Evolutionary conservation across 2,329 filamentous ascomycete species (phyloP).

Genomic region (Neobulgaria alba): DNA sequence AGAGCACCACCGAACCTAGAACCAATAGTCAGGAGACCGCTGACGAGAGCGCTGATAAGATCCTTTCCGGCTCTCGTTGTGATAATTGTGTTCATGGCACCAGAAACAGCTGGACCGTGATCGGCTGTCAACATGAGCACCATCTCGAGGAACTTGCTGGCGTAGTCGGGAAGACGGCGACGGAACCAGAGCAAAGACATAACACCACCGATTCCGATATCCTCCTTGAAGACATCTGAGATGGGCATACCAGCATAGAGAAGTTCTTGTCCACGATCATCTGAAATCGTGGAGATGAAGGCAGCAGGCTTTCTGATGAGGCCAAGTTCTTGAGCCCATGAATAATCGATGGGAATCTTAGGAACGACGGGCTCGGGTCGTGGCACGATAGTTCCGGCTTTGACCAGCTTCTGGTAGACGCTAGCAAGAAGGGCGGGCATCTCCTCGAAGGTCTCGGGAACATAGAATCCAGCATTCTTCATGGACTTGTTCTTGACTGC

Average conservation of each 20-base stretch:
- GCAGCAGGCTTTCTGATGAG: slow-evolving; percentile 99
- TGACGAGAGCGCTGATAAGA: slow-evolving; percentile 88
- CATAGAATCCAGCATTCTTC: slow-evolving; percentile 88
- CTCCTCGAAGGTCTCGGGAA: slow-evolving; percentile 95
- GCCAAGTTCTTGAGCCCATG: slow-evolving; percentile 97
- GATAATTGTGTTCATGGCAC: slow-evolving; percentile 99
- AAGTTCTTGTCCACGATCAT: slow-evolving; percentile 98
- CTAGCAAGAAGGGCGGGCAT: slow-evolving; percentile 67
- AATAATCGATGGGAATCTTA: slow-evolving; percentile 99
- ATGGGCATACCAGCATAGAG: slow-evolving; percentile 99
- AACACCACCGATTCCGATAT: slow-evolving; percentile 98
- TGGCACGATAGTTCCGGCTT: slow-evolving; percentile 76
- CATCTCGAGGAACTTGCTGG: slow-evolving; percentile 99
- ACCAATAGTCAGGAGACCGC: slow-evolving; percentile 95
- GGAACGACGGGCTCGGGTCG: slow-evolving; percentile 84
- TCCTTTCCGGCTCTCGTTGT: slow-evolving; percentile 99
- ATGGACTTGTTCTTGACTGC: slow-evolving; percentile 95
- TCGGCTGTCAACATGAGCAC: slow-evolving; percentile 99
- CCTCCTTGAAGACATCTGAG: slow-evolving; percentile 98
- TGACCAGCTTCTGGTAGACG: slow-evolving; percentile 85
- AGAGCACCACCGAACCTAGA: slow-evolving; percentile 97
- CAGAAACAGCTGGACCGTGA: slow-evolving; percentile 96
- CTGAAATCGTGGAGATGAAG: slow-evolving; percentile 99
- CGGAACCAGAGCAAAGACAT: slow-evolving; percentile 99
- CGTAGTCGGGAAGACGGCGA: slow-evolving; percentile 88